Evolutionary conservation across 148 eudicot genomes (phyloP).

Genomic region (Hydrangea macrophylla): DNA sequence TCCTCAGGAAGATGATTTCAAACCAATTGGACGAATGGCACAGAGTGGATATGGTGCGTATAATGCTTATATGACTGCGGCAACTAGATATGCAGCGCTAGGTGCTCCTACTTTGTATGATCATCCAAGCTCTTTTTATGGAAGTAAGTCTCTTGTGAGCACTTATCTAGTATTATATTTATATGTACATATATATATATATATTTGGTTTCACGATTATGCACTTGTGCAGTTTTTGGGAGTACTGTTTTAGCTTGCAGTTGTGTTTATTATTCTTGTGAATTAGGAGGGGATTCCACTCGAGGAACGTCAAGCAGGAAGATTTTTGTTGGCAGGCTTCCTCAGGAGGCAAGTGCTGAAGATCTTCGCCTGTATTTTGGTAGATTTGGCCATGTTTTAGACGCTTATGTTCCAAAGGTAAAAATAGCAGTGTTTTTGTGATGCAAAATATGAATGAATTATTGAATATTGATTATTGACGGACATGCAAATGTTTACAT

Average conservation of each 20-base stretch:
- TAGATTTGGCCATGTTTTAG: conserved; percentile 89
- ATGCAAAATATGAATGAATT: neutral
- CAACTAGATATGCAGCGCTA: conserved; percentile 90
- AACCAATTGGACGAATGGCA: conserved; percentile 47
- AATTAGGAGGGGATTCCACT: conserved; percentile 51
- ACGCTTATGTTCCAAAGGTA: conserved; percentile 95
- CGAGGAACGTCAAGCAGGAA: conserved; percentile 86
- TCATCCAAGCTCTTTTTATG: conserved; percentile 70
- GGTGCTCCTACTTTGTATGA: conserved; percentile 98
- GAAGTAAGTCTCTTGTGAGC: conserved; percentile 55
- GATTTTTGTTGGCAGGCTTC: conserved; percentile 95
- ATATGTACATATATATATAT: too few relatives aligned
- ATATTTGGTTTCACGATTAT: too few relatives aligned
- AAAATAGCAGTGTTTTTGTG: conserved; percentile 2
- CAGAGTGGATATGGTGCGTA: conserved; percentile 97
- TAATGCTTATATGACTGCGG: conserved; percentile 76
- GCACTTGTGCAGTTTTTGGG: neutral
- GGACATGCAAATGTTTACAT: conserved; percentile 5
- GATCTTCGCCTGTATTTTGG: conserved; percentile 89
- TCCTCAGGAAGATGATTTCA: conserved; percentile 68
- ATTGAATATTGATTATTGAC: neutral
- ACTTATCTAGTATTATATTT: too few relatives aligned
- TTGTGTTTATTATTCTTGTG: neutral
- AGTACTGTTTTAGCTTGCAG: neutral
- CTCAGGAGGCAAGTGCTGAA: conserved; percentile 87